These are phyloP conservation scores for Globisporangium cylindrosporum DNA, from an alignment of 352 stramenopile species.

Conservation along the genomic window DNA sequence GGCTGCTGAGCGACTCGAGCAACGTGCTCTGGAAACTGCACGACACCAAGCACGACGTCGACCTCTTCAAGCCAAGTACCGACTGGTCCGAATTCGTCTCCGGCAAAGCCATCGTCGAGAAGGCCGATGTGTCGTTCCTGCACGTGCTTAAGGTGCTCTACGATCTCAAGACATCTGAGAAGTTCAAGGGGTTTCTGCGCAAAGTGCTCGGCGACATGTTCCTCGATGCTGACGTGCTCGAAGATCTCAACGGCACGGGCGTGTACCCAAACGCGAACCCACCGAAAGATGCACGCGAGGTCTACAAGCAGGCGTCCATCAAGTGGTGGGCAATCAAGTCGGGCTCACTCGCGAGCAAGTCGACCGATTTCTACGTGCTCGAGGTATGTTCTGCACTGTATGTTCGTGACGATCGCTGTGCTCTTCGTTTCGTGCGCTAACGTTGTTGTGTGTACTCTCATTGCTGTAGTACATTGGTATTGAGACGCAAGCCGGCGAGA, in stretches of 20 bases:
- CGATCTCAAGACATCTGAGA: slow-evolving; percentile 79
- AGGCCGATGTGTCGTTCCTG: slow-evolving; percentile 71
- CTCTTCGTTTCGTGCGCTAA: slow-evolving; percentile 4
- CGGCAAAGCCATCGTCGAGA: slow-evolving; percentile 70
- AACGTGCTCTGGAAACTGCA: slow-evolving; percentile 81
- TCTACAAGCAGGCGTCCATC: slow-evolving; percentile 86
- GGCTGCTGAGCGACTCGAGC: slow-evolving; percentile 66
- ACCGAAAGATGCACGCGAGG: slow-evolving; percentile 56
- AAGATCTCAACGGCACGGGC: slow-evolving; percentile 77
- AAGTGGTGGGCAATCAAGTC: slow-evolving; percentile 90
- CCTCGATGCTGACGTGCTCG: slow-evolving; percentile 80
- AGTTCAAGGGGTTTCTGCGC: slow-evolving; percentile 83
- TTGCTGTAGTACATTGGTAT: slow-evolving; percentile 73
- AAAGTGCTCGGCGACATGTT: slow-evolving; percentile 81
- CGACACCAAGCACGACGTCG: slow-evolving; percentile 78
- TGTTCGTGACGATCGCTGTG: neutral
- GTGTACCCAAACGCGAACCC: slow-evolving; percentile 76
- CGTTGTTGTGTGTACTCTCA: slow-evolving; percentile 9
- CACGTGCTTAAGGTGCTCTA: slow-evolving; percentile 85
- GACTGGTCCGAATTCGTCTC: slow-evolving; percentile 88
- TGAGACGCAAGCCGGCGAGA: slow-evolving; percentile 66
- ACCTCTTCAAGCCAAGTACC: slow-evolving; percentile 79
- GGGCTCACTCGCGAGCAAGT: slow-evolving; percentile 70
- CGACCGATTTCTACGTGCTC: slow-evolving; percentile 83
- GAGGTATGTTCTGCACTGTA: slow-evolving; percentile 33